A percentile compares a stretch with the other conserved stretches of the same genome.
phyloP scores from a whole-genome alignment of 2,329 filamentous ascomycete species.

The Diaporthe longicolla region DNA sequence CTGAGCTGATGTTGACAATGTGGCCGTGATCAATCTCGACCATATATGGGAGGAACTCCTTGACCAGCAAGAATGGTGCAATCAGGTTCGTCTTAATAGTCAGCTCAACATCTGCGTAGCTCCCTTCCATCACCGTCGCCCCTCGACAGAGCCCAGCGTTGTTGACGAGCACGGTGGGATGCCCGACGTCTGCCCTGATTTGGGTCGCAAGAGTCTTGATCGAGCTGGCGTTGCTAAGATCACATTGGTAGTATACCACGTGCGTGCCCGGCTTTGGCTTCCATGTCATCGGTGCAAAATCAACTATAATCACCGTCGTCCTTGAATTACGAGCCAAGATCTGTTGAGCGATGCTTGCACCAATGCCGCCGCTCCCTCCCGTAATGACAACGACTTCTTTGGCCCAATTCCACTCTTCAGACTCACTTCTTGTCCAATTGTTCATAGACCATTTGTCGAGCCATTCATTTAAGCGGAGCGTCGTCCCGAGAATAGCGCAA shows the following conservation, averaged over 20 bases:
- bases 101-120: conserved; percentile 49
- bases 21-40: conserved; percentile 72
- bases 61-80: conserved; percentile 69
- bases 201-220: conserved; percentile 49
- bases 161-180: conserved; percentile 56
- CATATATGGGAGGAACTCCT: conserved; percentile 74
- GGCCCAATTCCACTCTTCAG: conserved; percentile 52
- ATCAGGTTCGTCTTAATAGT: conserved; percentile 64
- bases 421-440: neutral
- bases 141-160: conserved; percentile 53
- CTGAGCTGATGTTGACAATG: conserved; percentile 72
- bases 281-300: conserved; percentile 52
- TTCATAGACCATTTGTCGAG: neutral
- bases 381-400: conserved; percentile 61
- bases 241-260: conserved; percentile 54
- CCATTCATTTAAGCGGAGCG: neutral
- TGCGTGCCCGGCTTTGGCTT: conserved; percentile 44
- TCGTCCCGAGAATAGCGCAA: neutral
- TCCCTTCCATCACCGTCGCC: conserved; percentile 49
- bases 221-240: conserved; percentile 53
- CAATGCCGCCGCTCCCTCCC: conserved; percentile 60
- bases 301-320: conserved; percentile 53
- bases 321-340: conserved; percentile 48
- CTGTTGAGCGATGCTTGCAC: conserved; percentile 52
- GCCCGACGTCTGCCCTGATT: conserved; percentile 52